A percentile compares a stretch with the other conserved stretches of the same genome.
Conservation (phyloP, 305 asterid species). For the Fraxinus greggii region DNA sequence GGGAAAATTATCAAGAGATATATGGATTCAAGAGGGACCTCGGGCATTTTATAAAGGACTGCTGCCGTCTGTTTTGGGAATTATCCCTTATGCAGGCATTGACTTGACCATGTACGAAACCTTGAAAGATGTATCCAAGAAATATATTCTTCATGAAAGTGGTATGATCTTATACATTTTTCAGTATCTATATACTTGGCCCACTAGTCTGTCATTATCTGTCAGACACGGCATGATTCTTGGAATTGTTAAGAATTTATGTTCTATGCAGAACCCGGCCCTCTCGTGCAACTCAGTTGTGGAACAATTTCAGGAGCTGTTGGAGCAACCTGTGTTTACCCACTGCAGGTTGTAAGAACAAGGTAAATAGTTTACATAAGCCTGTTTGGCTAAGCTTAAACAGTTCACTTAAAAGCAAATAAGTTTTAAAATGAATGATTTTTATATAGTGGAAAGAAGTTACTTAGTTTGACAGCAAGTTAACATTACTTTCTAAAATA, state of each 20-base stretch:
- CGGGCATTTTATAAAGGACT: conserved; percentile 89
- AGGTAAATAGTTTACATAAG: conserved; percentile 45
- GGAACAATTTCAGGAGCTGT: conserved; percentile 90
- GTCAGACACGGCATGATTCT: conserved; percentile 18
- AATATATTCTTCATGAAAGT: conserved; percentile 64
- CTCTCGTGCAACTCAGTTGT: conserved; percentile 81
- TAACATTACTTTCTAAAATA: background rate
- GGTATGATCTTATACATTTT: conserved; percentile 47
- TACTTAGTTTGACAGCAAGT: background rate
- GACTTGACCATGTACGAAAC: conserved; percentile 88
- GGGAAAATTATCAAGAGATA: conserved; percentile 72
- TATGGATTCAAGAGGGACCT: conserved; percentile 88
- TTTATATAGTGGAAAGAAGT: background rate
- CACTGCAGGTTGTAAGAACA: conserved; percentile 91
- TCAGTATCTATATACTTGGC: conserved; percentile 6
- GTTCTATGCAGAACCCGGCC: conserved; percentile 78
- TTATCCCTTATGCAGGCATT: conserved; percentile 90
- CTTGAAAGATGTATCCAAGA: conserved; percentile 77
- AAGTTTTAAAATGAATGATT: background rate
- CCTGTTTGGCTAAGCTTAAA: background rate
- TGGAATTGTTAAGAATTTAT: conserved; percentile 20
- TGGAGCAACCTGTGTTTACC: conserved; percentile 95
- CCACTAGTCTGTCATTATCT: background rate
- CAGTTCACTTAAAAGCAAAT: background rate
- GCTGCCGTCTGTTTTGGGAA: conserved; percentile 90